phyloP scores from a whole-genome alignment of 1,284 basidiomycete genomes.

The Pyrrhoderma noxium region DNA sequence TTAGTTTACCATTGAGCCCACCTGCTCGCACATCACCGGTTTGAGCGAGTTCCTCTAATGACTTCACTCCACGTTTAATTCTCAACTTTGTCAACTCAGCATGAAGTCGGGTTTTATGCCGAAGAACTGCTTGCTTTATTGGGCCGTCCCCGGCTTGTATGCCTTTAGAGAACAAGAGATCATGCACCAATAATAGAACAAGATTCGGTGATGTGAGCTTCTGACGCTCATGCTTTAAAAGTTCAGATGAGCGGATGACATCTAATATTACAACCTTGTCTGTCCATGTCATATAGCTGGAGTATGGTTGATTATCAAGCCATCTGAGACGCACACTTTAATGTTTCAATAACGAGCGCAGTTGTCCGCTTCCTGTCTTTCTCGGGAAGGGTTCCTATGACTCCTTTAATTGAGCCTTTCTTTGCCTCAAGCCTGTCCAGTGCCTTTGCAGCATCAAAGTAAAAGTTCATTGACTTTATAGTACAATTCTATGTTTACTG shows the following conservation, averaged over 20 bases:
- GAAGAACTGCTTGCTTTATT: conserved; percentile 72
- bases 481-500: too few relatives aligned
- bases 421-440: conserved; percentile 81
- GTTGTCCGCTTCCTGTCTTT: conserved; percentile 73
- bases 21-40: conserved; percentile 55
- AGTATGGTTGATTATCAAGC: not conserved
- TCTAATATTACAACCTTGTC: conserved; percentile 65
- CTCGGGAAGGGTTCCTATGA: conserved; percentile 64
- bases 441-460: conserved; percentile 77
- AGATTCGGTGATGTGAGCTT: conserved; percentile 69
- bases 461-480: conserved; percentile 71
- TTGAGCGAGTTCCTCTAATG: conserved; percentile 60
- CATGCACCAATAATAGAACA: conserved; percentile 80
- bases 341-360: conserved; percentile 81
- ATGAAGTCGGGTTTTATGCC: conserved; percentile 83
- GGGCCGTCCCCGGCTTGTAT: conserved; percentile 87
- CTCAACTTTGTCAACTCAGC: conserved; percentile 83
- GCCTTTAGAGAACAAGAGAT: conserved; percentile 65
- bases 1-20: conserved; percentile 26
- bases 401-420: conserved; percentile 79
- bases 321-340: conserved; percentile 68
- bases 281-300: conserved; percentile 25
- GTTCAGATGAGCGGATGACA: conserved; percentile 53
- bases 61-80: conserved; percentile 65
- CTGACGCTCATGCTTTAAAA: conserved; percentile 70